Conservation (phyloP, 208 protist species). For the Trypanosoma lewisi region DNA sequence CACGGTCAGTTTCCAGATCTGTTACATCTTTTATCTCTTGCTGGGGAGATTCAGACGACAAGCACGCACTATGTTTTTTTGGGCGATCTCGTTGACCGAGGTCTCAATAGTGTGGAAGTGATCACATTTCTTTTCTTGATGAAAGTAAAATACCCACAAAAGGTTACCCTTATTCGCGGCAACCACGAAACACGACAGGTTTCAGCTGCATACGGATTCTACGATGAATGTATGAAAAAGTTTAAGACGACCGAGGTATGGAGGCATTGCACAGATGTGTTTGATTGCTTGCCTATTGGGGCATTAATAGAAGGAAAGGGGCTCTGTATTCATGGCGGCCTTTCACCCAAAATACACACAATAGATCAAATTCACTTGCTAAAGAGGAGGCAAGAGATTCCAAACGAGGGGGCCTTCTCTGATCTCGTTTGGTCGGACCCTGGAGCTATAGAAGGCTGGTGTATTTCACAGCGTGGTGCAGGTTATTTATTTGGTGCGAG, state of each 20-base stretch:
- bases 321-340: slow-evolving; percentile 98
- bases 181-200: slow-evolving; percentile 91
- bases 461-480: slow-evolving; percentile 76
- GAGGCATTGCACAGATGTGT: slow-evolving; percentile 98
- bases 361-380: slow-evolving; percentile 88
- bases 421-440: slow-evolving; percentile 92
- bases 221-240: slow-evolving; percentile 87
- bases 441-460: slow-evolving; percentile 79
- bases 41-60: slow-evolving; percentile 71
- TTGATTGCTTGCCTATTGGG: slow-evolving; percentile 98
- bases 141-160: slow-evolving; percentile 88
- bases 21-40: slow-evolving; percentile 94
- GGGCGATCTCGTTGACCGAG: slow-evolving; percentile 96
- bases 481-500: slow-evolving; percentile 83
- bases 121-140: slow-evolving; percentile 90
- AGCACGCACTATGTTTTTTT: slow-evolving; percentile 91
- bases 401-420: slow-evolving; percentile 80
- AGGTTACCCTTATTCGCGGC: slow-evolving; percentile 88
- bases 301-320: slow-evolving; percentile 95
- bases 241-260: slow-evolving; percentile 94
- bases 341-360: slow-evolving; percentile 94
- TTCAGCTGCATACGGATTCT: slow-evolving; percentile 91
- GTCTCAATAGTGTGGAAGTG: slow-evolving; percentile 94
- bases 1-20: slow-evolving; percentile 99
- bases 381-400: slow-evolving; percentile 81